Base-by-base conservation (phyloP, 257 asterid species). In the Agastache rugosa region DNA sequence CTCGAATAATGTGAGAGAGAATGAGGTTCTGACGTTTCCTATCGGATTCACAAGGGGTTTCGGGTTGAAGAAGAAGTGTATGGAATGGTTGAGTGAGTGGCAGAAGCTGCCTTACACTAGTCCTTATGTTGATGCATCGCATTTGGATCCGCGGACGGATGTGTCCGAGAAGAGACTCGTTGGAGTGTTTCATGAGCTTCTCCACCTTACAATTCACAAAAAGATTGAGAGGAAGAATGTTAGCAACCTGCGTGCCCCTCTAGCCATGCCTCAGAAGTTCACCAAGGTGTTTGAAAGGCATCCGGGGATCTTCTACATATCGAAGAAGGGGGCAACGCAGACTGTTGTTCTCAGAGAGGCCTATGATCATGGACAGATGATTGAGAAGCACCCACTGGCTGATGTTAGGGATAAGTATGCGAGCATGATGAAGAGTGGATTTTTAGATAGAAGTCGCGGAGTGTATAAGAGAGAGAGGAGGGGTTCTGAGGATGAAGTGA, bases 61-160 rank as follows among this genome's bases (percentile, higher is more conserved):
- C 69, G 99, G 98, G 55, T 77, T 90, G 87, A 90, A 87, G 83
- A 90, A 76, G 80, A 94, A 94, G 84, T 90, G 92, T 61, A 82
- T 88, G 87, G 88, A 92, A 78, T 92, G 99, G 99, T 76, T 94
- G 75, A 85, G 87, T 62, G 97, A 94, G 74, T 94, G 97, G 99
- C 99, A 94, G 69, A 87, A 80, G 76, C 72, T 94, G 22, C 92
- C 97, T 69, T 94, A 92, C 72, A 94, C 96, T 23, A 90, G 90
- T 73, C 98, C 98, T 5, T 94, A 87, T 54, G 74, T 20, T 3
- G 91, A 89, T 9, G 39, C 39, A 9, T 23, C 39, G 2, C 63
- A 56, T 56, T 25, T 56, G 63, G 63, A 56, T 56, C 63, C 93
- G 3, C 84, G 97, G 37, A 92, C 98, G 0, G 98, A 92, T 83